A percentile compares a stretch with the other conserved stretches of the same genome.
Conservation (phyloP, 768 basidiomycete genomes). For the Saitozyma podzolica region DNA sequence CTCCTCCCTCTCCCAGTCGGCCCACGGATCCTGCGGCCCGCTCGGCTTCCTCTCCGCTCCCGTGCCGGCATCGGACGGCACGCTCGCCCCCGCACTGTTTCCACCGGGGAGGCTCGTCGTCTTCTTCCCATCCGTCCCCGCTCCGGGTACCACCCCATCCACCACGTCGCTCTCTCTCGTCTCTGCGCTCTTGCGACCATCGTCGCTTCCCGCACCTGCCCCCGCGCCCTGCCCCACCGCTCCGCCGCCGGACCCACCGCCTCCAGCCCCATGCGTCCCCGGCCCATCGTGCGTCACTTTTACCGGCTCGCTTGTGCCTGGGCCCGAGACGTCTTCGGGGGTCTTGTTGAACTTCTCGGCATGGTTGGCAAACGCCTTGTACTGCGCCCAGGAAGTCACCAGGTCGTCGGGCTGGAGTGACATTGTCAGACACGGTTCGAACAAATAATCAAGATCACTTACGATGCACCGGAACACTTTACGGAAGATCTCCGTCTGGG, state of each 20-base stretch:
- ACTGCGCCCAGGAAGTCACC: conserved; percentile 93
- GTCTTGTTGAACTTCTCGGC: conserved; percentile 52
- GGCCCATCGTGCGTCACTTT: conserved; percentile 49
- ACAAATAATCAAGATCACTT: conserved; percentile 25
- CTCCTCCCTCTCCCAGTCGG: conserved; percentile 77
- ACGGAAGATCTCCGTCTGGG: conserved; percentile 88
- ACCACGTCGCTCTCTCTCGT: conserved; percentile 1
- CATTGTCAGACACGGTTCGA: neutral
- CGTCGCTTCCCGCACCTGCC: conserved; percentile 18
- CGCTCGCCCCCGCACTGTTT: neutral
- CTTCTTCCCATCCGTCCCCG: conserved; percentile 4
- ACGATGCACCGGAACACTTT: conserved; percentile 85
- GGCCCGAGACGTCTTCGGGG: conserved; percentile 48
- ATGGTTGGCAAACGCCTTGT: conserved; percentile 71
- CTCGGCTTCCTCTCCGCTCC: conserved; percentile 24
- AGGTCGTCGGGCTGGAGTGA: conserved; percentile 72
- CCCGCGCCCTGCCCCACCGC: conserved; percentile 45
- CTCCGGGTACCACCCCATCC: conserved; percentile 8
- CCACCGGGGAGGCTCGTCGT: neutral
- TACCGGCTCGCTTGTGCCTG: conserved; percentile 41
- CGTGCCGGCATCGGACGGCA: conserved; percentile 45
- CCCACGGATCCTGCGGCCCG: conserved; percentile 67
- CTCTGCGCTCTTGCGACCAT: neutral
- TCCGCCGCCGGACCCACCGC: conserved; percentile 53
- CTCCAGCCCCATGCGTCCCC: conserved; percentile 53